Evolutionary conservation across 768 basidiomycete genomes (phyloP), one percentile per base, ranked within the genome.

Genomic region (Lactarius sanguifluus): DNA sequence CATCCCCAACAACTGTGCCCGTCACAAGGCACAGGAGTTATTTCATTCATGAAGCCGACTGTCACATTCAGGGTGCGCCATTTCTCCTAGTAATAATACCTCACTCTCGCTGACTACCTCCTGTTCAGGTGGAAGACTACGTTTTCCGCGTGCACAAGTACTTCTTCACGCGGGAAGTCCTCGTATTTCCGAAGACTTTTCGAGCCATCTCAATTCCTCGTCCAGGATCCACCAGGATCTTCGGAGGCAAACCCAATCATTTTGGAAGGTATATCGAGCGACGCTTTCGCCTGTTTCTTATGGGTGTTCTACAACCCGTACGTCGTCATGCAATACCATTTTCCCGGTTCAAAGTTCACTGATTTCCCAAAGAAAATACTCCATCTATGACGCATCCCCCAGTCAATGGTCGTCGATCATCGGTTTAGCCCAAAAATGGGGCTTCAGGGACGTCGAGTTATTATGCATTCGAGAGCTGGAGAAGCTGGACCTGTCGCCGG

Each of bases 331-430:
- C 40, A 2, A 34, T 41, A 7, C 28, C 45, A 20, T 20, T 15
- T 15, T 12, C 25, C 23, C 47, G 47, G 23, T 66, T 63, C 5
- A 52, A 13, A 16, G 4, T 66, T 57, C 28, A 59, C 47, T 43
- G 45, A 66, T 20, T 16, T 15, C 36, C 41, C 10, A 6, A 66
- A 79, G 78, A 5, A 75, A 73, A 74, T 77, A 79, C 67, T 80
- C 77, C 0, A 55, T 76, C 1, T 81, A 81, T 54, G 74, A 79
- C 3, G 80, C 79, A 2, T 72, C 79, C 0, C 71, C 76, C 1
- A 75, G 79, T 0, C 78, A 79, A 12, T 83, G 82, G 82, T 73
- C 76, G 1, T 75, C 73, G 10, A 79, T 83, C 32, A 72, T 83
- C 28, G 64, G 63, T 25, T 74, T 81, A 10, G 77, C 80, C 8